Evolutionary conservation across 164 flowering plant genomes (phyloP).

Genomic region (Stephania cephalantha): DNA sequence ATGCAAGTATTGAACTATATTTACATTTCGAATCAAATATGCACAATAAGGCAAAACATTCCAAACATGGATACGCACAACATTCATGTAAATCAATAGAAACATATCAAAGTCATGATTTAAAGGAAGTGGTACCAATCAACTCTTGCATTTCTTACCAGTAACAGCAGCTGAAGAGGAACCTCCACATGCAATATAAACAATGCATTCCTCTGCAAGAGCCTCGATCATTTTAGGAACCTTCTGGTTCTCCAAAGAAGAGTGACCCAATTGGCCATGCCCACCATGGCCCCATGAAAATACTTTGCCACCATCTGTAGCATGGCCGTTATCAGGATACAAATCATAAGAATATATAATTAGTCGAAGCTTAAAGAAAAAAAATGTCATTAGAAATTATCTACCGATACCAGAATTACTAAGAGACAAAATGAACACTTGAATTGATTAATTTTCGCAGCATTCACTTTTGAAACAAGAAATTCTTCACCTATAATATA

Average conservation of each 20-base stretch:
- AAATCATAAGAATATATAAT: not conserved
- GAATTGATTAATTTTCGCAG: not conserved
- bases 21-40: too few relatives aligned
- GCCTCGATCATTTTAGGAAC: constrained; percentile 62
- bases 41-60: too few relatives aligned
- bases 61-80: not conserved
- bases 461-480: too few relatives aligned
- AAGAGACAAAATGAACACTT: not conserved
- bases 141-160: constrained; percentile 31
- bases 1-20: too few relatives aligned
- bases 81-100: not conserved
- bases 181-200: constrained; percentile 74
- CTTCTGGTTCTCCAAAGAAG: constrained; percentile 55
- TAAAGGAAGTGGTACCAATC: not conserved
- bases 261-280: constrained; percentile 86
- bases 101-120: not conserved
- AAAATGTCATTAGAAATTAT: not conserved
- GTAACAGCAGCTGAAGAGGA: constrained; percentile 87
- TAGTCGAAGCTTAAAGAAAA: not conserved
- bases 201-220: constrained; percentile 42
- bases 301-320: constrained; percentile 73
- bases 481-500: too few relatives aligned
- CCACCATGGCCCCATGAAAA: constrained; percentile 97
- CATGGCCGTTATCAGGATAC: not conserved
- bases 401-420: not conserved